These are phyloP conservation scores for Mortierella sp. DNA, from an alignment of 371 early-diverging fungal genomes.

Conservation along the genomic window DNA sequence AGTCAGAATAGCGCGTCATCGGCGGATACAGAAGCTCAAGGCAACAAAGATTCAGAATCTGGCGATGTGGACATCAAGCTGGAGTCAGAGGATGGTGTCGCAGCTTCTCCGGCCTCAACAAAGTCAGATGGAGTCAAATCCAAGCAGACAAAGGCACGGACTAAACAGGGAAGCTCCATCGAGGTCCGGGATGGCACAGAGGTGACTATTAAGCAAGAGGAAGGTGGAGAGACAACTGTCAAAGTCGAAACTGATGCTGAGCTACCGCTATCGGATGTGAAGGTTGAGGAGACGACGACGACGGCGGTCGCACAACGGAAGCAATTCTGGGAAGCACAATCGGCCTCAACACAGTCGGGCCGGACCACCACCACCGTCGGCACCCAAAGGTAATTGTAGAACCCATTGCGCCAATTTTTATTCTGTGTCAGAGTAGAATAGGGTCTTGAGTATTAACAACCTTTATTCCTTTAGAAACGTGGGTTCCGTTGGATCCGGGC, in stretches of 20 bases:
- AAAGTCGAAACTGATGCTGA: neutral
- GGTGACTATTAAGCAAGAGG: slow-evolving; percentile 9
- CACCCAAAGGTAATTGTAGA: neutral
- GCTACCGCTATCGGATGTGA: slow-evolving; percentile 1
- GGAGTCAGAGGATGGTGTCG: too few relatives aligned
- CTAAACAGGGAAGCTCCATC: neutral
- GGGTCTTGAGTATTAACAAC: too few relatives aligned
- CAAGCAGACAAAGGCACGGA: too few relatives aligned
- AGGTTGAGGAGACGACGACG: slow-evolving; percentile 15
- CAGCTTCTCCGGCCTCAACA: too few relatives aligned
- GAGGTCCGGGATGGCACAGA: neutral
- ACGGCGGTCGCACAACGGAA: slow-evolving; percentile 29
- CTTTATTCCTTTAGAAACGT: too few relatives aligned
- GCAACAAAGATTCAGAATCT: too few relatives aligned
- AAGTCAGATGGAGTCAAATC: too few relatives aligned
- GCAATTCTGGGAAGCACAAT: slow-evolving; percentile 41
- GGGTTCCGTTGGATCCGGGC: too few relatives aligned
- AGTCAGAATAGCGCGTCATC: too few relatives aligned
- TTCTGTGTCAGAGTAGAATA: too few relatives aligned
- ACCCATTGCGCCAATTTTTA: too few relatives aligned
- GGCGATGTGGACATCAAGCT: slow-evolving; percentile 5
- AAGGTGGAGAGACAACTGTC: neutral
- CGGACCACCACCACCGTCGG: neutral
- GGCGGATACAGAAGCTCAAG: too few relatives aligned
- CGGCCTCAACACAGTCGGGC: slow-evolving; percentile 16